These are phyloP conservation scores for Phoma sp. DNA, from an alignment of 2,329 filamentous ascomycete species.

Conservation along the genomic window DNA sequence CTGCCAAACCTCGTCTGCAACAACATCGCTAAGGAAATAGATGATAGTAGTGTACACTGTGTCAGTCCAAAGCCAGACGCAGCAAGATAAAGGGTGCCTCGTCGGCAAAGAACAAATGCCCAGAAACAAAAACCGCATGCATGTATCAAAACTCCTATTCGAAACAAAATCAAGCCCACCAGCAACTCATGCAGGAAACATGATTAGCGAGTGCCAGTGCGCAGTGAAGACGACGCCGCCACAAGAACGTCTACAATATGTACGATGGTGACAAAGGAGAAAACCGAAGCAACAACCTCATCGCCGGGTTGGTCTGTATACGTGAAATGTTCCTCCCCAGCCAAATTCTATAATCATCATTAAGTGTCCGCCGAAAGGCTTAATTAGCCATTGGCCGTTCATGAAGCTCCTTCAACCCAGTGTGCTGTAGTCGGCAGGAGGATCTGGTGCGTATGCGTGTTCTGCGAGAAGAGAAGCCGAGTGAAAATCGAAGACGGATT, in stretches of 20 bases:
- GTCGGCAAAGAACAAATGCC: conserved; percentile 25
- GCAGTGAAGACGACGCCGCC: conserved; percentile 37
- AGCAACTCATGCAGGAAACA: conserved; percentile 45
- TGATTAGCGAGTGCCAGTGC: conserved; percentile 47
- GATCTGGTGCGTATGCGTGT: conserved; percentile 38
- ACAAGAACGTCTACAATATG: conserved; percentile 48
- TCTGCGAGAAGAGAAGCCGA: conserved; percentile 36
- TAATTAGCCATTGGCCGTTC: conserved; percentile 32
- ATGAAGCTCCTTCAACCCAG: conserved; percentile 27
- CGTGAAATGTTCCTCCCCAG: conserved; percentile 42
- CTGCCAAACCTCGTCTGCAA: conserved; percentile 23
- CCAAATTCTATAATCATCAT: conserved; percentile 49
- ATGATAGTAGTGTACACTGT: conserved; percentile 39
- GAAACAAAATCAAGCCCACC: conserved; percentile 39
- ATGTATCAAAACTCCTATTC: conserved; percentile 46
- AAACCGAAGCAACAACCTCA: conserved; percentile 36
- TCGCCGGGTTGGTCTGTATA: conserved; percentile 38
- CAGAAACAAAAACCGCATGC: conserved; percentile 40
- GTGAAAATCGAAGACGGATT: conserved; percentile 28
- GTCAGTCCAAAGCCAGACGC: conserved; percentile 29
- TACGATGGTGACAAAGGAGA: conserved; percentile 46
- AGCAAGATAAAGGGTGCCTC: conserved; percentile 16
- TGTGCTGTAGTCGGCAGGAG: conserved; percentile 18
- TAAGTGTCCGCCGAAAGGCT: conserved; percentile 38
- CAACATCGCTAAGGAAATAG: conserved; percentile 23